Conservation (phyloP, 2,329 filamentous ascomycete species). For the Biscogniauxia mediterranea region DNA sequence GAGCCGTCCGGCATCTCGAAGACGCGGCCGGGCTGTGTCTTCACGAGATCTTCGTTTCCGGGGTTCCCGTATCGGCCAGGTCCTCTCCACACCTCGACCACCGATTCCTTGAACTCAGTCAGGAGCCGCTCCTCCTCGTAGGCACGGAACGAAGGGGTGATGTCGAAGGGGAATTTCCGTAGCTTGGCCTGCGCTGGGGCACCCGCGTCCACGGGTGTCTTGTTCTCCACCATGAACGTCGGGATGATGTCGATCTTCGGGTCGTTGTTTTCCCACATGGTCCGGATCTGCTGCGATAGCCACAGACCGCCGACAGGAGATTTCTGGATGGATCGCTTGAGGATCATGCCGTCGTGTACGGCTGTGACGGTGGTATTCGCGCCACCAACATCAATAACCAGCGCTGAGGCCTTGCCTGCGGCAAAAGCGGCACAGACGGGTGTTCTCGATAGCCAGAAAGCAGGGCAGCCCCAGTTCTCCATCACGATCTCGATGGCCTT, state of each 20-base stretch:
- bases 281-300: slow-evolving; percentile 83
- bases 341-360: slow-evolving; percentile 89
- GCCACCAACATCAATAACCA: slow-evolving; percentile 55
- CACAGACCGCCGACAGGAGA: slow-evolving; percentile 86
- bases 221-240: slow-evolving; percentile 83
- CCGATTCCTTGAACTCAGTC: slow-evolving; percentile 95
- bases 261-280: slow-evolving; percentile 70
- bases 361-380: slow-evolving; percentile 45
- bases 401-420: slow-evolving; percentile 85
- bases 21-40: slow-evolving; percentile 72
- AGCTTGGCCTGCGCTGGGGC: slow-evolving; percentile 74
- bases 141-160: slow-evolving; percentile 69
- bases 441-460: slow-evolving; percentile 88
- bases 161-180: slow-evolving; percentile 63
- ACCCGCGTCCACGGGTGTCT: slow-evolving; percentile 84
- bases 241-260: slow-evolving; percentile 73
- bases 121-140: slow-evolving; percentile 91
- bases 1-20: slow-evolving; percentile 98
- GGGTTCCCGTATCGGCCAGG: slow-evolving; percentile 63
- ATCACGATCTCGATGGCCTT: slow-evolving; percentile 95
- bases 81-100: slow-evolving; percentile 89
- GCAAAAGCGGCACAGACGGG: slow-evolving; percentile 90
- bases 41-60: slow-evolving; percentile 75
- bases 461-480: slow-evolving; percentile 93
- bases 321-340: slow-evolving; percentile 85